Conservation (phyloP, 352 stramenopile species). For the Globisporangium parvum region DNA sequence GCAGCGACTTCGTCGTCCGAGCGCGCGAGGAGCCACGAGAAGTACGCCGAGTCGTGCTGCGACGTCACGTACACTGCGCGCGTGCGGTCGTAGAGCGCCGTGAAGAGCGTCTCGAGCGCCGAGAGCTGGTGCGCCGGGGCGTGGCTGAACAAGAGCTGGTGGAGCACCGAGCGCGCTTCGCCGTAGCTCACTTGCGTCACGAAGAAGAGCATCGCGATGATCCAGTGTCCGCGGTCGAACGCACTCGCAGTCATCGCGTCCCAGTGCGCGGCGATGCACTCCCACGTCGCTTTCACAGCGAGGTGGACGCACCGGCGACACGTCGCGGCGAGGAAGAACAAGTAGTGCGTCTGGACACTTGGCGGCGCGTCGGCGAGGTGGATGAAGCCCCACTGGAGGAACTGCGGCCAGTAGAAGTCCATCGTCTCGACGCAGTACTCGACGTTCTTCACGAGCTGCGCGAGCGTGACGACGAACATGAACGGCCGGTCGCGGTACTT, state of each 20-base stretch:
- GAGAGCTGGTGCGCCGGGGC: conserved; percentile 36
- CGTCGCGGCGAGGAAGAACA: conserved; percentile 52
- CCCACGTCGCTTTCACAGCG: conserved; percentile 53
- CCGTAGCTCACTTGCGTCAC: conserved; percentile 57
- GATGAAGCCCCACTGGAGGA: conserved; percentile 59
- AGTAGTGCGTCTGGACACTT: conserved; percentile 54
- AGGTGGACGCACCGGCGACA: conserved; percentile 47
- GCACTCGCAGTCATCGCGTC: conserved; percentile 41
- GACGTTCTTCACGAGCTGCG: conserved; percentile 50
- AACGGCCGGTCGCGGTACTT: conserved; percentile 64
- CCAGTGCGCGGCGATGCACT: conserved; percentile 58
- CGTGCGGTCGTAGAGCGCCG: conserved; percentile 34
- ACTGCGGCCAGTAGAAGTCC: conserved; percentile 67
- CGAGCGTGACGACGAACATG: conserved; percentile 62
- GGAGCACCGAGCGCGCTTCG: conserved; percentile 32
- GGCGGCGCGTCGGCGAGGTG: conserved; percentile 34
- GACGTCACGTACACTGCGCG: conserved; percentile 27
- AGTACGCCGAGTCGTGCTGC: conserved; percentile 40
- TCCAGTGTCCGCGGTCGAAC: conserved; percentile 37
- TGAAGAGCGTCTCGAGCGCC: conserved; percentile 30
- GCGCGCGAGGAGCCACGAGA: conserved; percentile 45
- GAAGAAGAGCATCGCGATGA: conserved; percentile 59
- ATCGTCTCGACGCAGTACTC: conserved; percentile 50
- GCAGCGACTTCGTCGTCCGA: conserved; percentile 39
- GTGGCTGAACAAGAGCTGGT: conserved; percentile 34